Base-by-base conservation (phyloP, 2,329 filamentous ascomycete genomes). In the Phoma sp. region DNA sequence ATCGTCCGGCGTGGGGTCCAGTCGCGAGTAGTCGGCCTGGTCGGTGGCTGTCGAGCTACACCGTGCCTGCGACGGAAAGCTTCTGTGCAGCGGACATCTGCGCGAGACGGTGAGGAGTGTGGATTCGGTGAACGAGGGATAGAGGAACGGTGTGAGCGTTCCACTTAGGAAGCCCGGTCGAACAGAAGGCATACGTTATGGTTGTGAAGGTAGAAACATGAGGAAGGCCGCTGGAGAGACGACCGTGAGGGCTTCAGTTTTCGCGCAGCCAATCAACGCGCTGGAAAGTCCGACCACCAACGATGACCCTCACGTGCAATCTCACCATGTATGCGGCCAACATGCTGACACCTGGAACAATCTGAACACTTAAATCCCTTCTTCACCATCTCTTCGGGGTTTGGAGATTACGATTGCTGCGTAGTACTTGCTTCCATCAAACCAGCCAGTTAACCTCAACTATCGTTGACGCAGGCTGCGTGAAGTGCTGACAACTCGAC, bases 1-100 rank as follows among this genome's bases (percentile, higher is more conserved):
- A 74, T 96, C 92, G 67, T 92, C 88, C 0, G 93, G 92, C 0
- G 84, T 72, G 2, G 93, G 93, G 72, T 96, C 90, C 17, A 97
- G 84, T 48, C 68, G 67, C 33, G 68, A 68, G 5, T 56, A 29
- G n/a, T 42, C 30, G 2, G 42, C 23, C 23, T 34, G 43, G n/a
- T 60, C 57, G n/a, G 60, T 53, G 14, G 61, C 58, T 30, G 63
- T 70, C 26, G 65, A 71, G 40, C 56, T 69, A 61, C 69, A 71
- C 68, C 71, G 63, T 59, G 59, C 60, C 38, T 58, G 57, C 18
- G 49, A 33, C 37, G 53, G 51, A 29, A 57, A 50, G 53, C 55
- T 51, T 42, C 47, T 60, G 21, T 39, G 61, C 28, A 60, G 42
- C 32, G 39, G 60, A 45, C 57, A 61, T 53, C 40, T 64, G 49